A percentile compares a stretch with the other conserved stretches of the same genome.
Evolutionary conservation across 768 basidiomycete genomes (phyloP).

Genomic region (Crucibulum laeve): DNA sequence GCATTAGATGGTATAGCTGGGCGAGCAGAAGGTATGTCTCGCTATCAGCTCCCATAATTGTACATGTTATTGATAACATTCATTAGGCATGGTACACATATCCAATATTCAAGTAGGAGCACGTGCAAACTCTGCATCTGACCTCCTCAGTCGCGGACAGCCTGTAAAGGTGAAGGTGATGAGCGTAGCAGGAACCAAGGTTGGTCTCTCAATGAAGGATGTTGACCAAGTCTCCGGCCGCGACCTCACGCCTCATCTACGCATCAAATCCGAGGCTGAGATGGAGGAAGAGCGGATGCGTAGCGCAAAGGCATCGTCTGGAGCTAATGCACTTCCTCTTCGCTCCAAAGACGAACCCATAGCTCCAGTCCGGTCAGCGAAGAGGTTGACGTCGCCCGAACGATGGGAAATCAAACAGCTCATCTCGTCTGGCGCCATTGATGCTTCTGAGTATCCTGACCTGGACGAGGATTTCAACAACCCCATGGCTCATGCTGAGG

Average conservation of each 20-base stretch:
- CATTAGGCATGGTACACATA: conserved; percentile 92
- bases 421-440: conserved; percentile 90
- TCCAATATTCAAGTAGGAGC: conserved; percentile 85
- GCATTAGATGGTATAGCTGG: conserved; percentile 83
- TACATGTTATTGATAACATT: not conserved
- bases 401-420: conserved; percentile 99
- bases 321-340: conserved; percentile 86
- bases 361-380: conserved; percentile 70
- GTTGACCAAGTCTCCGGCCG: conserved; percentile 88
- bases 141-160: conserved; percentile 82
- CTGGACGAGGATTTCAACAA: conserved; percentile 83
- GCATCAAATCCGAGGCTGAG: conserved; percentile 92
- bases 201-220: conserved; percentile 96
- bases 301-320: conserved; percentile 64
- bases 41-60: not conserved
- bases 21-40: conserved; percentile 76
- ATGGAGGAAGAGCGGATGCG: conserved; percentile 73
- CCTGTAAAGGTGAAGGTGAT: conserved; percentile 94
- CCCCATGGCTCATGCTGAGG: conserved; percentile 74
- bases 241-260: conserved; percentile 91
- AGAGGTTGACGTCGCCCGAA: conserved; percentile 91
- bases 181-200: conserved; percentile 77
- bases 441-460: conserved; percentile 91
- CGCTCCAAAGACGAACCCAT: conserved; percentile 40
- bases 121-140: conserved; percentile 82